Evolutionary conservation across 768 basidiomycete genomes (phyloP), one percentile per base, ranked within the genome.

Genomic region (Myochromella boudieri): DNA sequence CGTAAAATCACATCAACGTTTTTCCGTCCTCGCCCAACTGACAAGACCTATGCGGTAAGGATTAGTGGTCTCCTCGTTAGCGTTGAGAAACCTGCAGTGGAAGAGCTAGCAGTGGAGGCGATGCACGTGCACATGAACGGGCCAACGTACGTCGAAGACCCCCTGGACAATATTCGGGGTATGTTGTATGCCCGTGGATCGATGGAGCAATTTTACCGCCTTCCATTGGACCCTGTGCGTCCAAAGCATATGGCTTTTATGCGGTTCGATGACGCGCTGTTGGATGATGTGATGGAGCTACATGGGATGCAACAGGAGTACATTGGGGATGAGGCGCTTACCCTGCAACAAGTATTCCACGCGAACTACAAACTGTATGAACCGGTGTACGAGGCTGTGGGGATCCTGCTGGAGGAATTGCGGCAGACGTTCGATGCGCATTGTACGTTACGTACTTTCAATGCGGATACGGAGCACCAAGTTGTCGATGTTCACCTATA

Each of bases 1-100:
- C 64, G 69, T 18, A 65, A 60, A 40, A 60, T 82, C 38, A 65
- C 63, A 15, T 71, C 75, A 0, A 49, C 61, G 4, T 76, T 76
- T 56, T 55, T 61, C 15, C 54, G 63, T 15, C 67, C 72, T 3
- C 58, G 53, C 25, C 62, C 58, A 15, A 58, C 53, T 4, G 71
- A 76, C 51, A 65, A 55, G 21, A 60, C 66, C 3, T 80, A 70
- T 51, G 65, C 71, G 8, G 64, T 81, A 32, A 68, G 71, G 36
- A 53, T 84, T 29, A 69, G 66, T 21, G 70, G 69, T 18, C 58
- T 84, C n/a, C 70, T 77, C 12, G 37, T 63, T 2, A 53, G 62
- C 39, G 54, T 61, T 2, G 59, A 65, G 18, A 57, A 60, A 28
- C 54, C 56, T 9, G 65, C 70, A 4, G 37, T 79, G 20, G 56